Conservation (phyloP, 257 asterid species). For the Solanum boliviense region DNA sequence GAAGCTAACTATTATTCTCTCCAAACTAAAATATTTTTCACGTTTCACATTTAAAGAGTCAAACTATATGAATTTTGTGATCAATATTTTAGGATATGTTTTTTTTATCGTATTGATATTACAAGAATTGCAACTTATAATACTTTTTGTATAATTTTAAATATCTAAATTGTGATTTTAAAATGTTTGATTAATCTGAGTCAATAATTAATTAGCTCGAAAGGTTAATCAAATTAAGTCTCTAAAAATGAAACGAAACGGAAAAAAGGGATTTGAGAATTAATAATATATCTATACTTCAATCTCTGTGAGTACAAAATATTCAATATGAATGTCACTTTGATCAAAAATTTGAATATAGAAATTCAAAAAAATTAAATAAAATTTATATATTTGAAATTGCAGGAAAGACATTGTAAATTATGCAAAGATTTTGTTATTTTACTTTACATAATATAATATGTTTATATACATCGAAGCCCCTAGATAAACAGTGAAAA, state of each 20-base stretch:
- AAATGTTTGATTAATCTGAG: background rate
- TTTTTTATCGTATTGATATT: background rate
- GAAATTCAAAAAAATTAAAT: fast-evolving
- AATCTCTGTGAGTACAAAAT: background rate
- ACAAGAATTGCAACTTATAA: background rate
- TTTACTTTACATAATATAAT: background rate
- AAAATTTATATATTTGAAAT: background rate
- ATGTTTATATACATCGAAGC: background rate
- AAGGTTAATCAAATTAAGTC: background rate
- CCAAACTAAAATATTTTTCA: background rate
- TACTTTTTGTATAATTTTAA: background rate
- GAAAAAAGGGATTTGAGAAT: background rate
- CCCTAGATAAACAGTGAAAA: too few relatives aligned
- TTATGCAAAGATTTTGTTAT: background rate
- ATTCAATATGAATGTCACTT: background rate
- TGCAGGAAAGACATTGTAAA: background rate
- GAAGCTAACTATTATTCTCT: background rate
- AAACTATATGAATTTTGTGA: background rate
- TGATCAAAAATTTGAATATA: background rate
- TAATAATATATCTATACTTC: background rate
- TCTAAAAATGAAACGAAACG: background rate
- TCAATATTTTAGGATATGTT: background rate
- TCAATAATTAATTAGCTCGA: background rate
- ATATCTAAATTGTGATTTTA: too few relatives aligned
- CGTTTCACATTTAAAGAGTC: background rate